Base-by-base conservation (phyloP, 2,329 filamentous ascomycete species). In the Aspergillus vadensis region DNA sequence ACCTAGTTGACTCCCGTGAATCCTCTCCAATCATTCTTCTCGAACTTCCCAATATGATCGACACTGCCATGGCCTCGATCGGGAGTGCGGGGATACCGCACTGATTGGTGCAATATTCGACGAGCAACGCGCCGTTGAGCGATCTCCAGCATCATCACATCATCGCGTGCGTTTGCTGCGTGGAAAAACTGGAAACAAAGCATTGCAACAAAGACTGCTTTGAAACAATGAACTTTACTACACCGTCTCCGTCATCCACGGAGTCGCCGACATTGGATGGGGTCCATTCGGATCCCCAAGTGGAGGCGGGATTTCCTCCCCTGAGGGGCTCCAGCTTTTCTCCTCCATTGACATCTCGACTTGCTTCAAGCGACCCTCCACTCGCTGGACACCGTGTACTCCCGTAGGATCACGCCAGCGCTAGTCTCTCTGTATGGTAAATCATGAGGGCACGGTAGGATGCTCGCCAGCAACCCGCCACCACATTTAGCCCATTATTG, bases 91-190 rank as follows among this genome's bases (percentile, higher is more conserved):
- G 65, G 65, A 63, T 63, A 49, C 27, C 6, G 15, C 50, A 52
- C 32, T 67, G 62, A 72, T 73, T 72, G 70, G 71, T 61, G 62
- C 60, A 49, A 68, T 69, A 72, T 69, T 71, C 64, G 65, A 69
- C 70, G 68, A 70, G 55, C 47, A 30, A 27, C 41, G 23, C 23
- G 47, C 47, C 47, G 47, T 50, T 50, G 47, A 50, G 25, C 25
- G 30, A 49, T 25, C 17, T 50, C 15, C 47, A 50, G 47, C 41
- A 23, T 44, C 19, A 44, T 44, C 21, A 10, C 44, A 49, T 49
- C 23, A 30, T 49, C 15, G 32, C 32, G 32, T 36, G 32, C 32
- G 32, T 36, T 36, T 36, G 32, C 32, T 36, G 32, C 32, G 32
- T 36, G 32, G 32, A 2, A 36, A 36, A 36, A 36, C 32, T 14